phyloP scores from a whole-genome alignment of 768 basidiomycete species.

The Lactarius evosmus region DNA sequence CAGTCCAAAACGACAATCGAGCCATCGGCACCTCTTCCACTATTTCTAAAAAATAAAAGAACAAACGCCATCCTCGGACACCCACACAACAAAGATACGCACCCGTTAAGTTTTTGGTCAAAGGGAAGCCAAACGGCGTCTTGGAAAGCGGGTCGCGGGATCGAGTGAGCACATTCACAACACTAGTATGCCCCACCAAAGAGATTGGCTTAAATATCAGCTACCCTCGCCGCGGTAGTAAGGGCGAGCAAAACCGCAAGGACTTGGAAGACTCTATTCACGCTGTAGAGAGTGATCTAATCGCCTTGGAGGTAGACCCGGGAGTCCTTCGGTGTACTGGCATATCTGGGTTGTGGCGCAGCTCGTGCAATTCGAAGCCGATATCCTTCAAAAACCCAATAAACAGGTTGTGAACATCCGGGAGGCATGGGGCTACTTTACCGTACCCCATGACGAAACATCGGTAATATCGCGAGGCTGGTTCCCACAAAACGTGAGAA shows the following conservation, averaged over 20 bases:
- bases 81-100: not conserved
- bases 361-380: not conserved
- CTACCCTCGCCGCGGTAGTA: slow-evolving; percentile 25
- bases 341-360: not conserved
- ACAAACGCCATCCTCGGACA: not conserved
- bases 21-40: slow-evolving; percentile 32
- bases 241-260: slow-evolving; percentile 27
- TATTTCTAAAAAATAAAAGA: not conserved
- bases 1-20: slow-evolving; percentile 28
- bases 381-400: not conserved
- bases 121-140: slow-evolving; percentile 27
- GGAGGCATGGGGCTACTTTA: not conserved
- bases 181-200: slow-evolving; percentile 34
- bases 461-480: not conserved
- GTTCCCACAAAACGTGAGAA: not conserved
- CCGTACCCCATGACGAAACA: not conserved
- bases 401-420: not conserved
- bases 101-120: not conserved
- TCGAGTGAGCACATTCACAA: slow-evolving; percentile 34
- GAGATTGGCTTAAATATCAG: slow-evolving; percentile 35
- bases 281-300: not conserved
- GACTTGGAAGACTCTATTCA: slow-evolving; percentile 30
- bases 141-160: slow-evolving; percentile 33
- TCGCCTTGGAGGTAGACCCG: not conserved
- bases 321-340: not conserved